Evolutionary conservation across 2,329 filamentous ascomycete genomes (phyloP).

Genomic region (Daldinia eschscholtzii): DNA sequence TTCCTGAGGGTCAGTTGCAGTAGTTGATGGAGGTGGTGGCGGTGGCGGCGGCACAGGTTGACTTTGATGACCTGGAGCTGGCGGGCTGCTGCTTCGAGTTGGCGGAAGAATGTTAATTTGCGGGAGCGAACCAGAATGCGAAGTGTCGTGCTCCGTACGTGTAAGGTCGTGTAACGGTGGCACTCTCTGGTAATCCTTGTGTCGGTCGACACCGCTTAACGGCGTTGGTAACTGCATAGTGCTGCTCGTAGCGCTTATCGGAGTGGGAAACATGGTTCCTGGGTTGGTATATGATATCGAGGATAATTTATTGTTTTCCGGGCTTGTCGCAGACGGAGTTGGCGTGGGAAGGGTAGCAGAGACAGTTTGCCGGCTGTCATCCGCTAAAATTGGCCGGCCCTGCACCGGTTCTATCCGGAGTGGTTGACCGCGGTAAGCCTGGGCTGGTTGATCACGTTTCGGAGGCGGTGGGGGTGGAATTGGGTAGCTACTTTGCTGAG

Average conservation of each 20-base stretch:
- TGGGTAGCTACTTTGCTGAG: constrained; percentile 49
- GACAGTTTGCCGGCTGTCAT: constrained; percentile 70
- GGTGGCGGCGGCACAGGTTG: constrained; percentile 36
- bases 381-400: constrained; percentile 66
- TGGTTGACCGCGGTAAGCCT: constrained; percentile 71
- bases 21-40: constrained; percentile 46
- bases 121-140: constrained; percentile 65
- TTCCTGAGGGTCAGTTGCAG: constrained; percentile 63
- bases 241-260: constrained; percentile 66
- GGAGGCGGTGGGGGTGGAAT: constrained; percentile 50
- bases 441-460: constrained; percentile 67
- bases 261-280: constrained; percentile 71
- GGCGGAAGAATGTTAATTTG: constrained; percentile 70
- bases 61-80: constrained; percentile 21
- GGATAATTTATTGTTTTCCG: constrained; percentile 73
- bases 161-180: constrained; percentile 71
- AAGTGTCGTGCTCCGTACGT: constrained; percentile 67
- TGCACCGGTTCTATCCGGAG: constrained; percentile 74
- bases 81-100: constrained; percentile 63
- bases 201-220: constrained; percentile 52
- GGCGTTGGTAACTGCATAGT: constrained; percentile 53
- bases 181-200: constrained; percentile 70
- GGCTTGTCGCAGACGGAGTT: constrained; percentile 69
- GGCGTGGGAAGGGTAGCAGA: constrained; percentile 70
- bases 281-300: constrained; percentile 66